Base-by-base conservation (phyloP, 1,284 basidiomycete genomes). In the Cerioporus squamosus region DNA sequence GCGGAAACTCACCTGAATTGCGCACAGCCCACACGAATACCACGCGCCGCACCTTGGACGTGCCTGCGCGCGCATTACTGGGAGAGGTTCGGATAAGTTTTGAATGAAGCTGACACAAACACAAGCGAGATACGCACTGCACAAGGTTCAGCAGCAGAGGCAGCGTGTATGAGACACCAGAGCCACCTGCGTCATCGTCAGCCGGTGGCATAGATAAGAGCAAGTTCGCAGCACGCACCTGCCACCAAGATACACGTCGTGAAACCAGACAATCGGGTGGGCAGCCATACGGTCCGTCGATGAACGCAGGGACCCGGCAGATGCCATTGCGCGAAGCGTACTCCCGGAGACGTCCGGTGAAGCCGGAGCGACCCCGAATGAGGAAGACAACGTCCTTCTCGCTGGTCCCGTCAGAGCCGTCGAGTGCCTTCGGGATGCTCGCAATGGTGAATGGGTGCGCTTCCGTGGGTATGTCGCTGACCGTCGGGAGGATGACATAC, bases 391-490 rank as follows among this genome's bases (percentile, higher is more conserved):
- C 65, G 18, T 77, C 72, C 52, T 69, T 70, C 59, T 71, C 71
- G 18, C 52, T 48, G 14, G 54, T 39, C 1, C 55, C 67, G n/a
- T 65, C 60, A 2, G 60, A 39, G 1, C 70, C 69, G 31, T 71
- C 64, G 9, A 74, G 51, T 24, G 59, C 43, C n/a, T 59, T 44
- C 2, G 73, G 70, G 48, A 77, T 72, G 62, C 72, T 77, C 20
- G 76, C 72, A 40, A 79, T 76, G 5, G 78, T 79, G 68, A 80
- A 79, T 0, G 79, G 79, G 57, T 80, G 79, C 22, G 77, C 75
- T 64, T 79, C 78, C 40, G 72, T 76, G 6, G 77, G 75, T 3
- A 78, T 60, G 22, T 60, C 66, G 57, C 76, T 74, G 45, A 79
- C 68, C 6, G 72, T 70, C 2, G 79, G 78, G 24, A 79, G 71